Conservation (phyloP, 176 grass and related monocot species). For the Oryza brachyantha region DNA sequence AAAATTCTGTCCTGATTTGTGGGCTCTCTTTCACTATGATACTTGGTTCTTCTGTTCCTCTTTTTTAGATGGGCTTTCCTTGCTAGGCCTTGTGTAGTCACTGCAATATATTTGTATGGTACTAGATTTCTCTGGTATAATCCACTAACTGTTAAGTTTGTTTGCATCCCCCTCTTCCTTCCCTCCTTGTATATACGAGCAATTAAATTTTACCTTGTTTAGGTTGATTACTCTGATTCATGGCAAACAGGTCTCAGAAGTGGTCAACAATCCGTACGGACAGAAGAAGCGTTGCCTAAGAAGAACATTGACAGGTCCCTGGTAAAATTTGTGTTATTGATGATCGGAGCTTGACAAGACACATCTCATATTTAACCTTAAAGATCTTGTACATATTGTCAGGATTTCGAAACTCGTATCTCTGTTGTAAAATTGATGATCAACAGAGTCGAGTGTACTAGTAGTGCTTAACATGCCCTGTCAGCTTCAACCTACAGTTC, state of each 20-base stretch:
- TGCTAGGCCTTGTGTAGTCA: neutral
- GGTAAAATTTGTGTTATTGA: constrained; percentile 40
- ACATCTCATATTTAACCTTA: constrained; percentile 34
- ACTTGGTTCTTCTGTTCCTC: neutral
- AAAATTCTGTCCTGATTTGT: neutral
- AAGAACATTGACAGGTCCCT: constrained; percentile 74
- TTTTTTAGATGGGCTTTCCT: neutral
- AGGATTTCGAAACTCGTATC: constrained; percentile 32
- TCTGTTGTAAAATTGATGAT: constrained; percentile 42
- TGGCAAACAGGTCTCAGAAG: constrained; percentile 46
- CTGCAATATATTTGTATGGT: neutral
- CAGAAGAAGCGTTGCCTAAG: constrained; percentile 67
- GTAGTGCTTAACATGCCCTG: constrained; percentile 18
- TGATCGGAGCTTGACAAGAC: constrained; percentile 24
- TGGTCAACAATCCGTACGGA: constrained; percentile 34
- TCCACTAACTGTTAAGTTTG: neutral
- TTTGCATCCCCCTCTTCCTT: neutral
- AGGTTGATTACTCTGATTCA: neutral
- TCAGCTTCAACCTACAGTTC: neutral
- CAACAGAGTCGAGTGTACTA: constrained; percentile 31
- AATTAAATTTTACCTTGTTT: neutral
- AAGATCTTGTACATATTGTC: constrained; percentile 40
- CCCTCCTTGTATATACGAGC: neutral
- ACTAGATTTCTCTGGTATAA: neutral
- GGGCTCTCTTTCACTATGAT: neutral